Evolutionary conservation across 208 protist genomes (phyloP).

Genomic region (Trypanosoma conorhini): DNA sequence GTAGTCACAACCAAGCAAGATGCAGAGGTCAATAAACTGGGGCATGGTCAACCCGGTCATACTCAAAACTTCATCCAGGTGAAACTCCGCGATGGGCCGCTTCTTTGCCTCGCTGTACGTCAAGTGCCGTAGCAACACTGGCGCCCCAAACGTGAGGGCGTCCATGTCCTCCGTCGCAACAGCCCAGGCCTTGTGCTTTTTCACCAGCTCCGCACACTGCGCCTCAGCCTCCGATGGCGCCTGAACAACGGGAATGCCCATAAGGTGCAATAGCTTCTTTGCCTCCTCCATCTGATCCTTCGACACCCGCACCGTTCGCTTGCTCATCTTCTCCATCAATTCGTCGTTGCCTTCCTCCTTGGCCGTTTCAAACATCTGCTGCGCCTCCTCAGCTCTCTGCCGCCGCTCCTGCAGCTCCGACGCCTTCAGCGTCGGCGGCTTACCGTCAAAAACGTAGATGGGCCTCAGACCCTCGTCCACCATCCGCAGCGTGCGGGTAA

Average conservation of each 20-base stretch:
- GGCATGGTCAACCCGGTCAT: conserved; percentile 84
- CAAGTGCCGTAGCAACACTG: conserved; percentile 96
- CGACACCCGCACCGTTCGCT: conserved; percentile 94
- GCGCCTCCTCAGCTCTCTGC: conserved; percentile 93
- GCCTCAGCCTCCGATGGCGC: conserved; percentile 98
- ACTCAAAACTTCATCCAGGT: conserved; percentile 88
- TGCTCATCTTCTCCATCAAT: conserved; percentile 94
- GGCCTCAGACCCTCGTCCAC: conserved; percentile 98
- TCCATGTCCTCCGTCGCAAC: conserved; percentile 99
- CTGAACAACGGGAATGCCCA: conserved; percentile 98
- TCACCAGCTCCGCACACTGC: conserved; percentile 98
- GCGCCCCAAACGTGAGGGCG: conserved; percentile 98
- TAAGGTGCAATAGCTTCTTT: conserved; percentile 97
- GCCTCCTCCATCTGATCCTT: conserved; percentile 98
- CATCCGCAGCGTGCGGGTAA: conserved; percentile 98
- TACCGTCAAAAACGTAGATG: conserved; percentile 99
- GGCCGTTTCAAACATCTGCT: conserved; percentile 90
- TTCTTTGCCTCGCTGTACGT: conserved; percentile 96
- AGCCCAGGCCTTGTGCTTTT: conserved; percentile 95
- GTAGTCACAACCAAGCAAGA: conserved; percentile 99
- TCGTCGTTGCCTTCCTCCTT: conserved; percentile 90
- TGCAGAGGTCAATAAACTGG: conserved; percentile 99
- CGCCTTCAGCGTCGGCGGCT: conserved; percentile 97
- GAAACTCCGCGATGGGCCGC: conserved; percentile 94
- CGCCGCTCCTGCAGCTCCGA: conserved; percentile 92